Evolutionary conservation across 2,329 filamentous ascomycete genomes (phyloP).

Genomic region (Epicoccum nigrum): DNA sequence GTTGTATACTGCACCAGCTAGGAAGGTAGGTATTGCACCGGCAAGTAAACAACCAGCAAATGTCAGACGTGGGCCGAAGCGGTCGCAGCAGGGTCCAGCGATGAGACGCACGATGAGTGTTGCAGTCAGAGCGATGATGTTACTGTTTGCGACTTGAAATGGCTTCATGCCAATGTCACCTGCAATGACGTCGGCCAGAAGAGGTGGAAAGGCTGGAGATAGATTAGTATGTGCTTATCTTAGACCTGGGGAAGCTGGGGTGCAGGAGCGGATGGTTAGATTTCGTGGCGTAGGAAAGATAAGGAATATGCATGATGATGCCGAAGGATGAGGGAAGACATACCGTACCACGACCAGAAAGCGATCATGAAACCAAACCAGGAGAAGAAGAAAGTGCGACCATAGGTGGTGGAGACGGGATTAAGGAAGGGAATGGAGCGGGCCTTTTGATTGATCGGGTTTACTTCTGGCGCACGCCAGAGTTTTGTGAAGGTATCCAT

Average conservation of each 20-base stretch:
- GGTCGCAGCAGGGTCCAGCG: conserved; percentile 80
- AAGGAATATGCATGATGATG: conserved; percentile 11
- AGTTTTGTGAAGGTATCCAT: conserved; percentile 30
- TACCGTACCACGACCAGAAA: conserved; percentile 74
- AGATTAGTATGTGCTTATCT: conserved; percentile 9
- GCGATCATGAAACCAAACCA: conserved; percentile 85
- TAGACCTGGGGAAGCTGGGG: not conserved
- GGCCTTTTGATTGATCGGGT: conserved; percentile 82
- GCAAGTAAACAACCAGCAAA: conserved; percentile 76
- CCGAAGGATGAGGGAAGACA: not conserved
- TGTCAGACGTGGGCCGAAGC: conserved; percentile 76
- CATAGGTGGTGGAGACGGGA: conserved; percentile 73
- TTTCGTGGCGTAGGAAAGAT: conserved; percentile 8
- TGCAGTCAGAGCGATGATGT: conserved; percentile 73
- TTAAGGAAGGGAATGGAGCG: conserved; percentile 78
- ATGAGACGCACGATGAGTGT: conserved; percentile 67
- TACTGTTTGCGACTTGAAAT: conserved; percentile 79
- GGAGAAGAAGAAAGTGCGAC: conserved; percentile 85
- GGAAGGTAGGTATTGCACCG: conserved; percentile 80
- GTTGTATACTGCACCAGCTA: conserved; percentile 75
- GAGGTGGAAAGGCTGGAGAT: conserved; percentile 36
- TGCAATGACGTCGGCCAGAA: conserved; percentile 66
- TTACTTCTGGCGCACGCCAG: conserved; percentile 67
- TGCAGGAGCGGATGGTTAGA: not conserved
- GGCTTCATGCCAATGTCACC: conserved; percentile 74